Percentiles rank a stretch among this genome's conserved stretches.
Conservation (phyloP, 2,329 filamentous ascomycete species). For the Microdochium bolleyi region DNA sequence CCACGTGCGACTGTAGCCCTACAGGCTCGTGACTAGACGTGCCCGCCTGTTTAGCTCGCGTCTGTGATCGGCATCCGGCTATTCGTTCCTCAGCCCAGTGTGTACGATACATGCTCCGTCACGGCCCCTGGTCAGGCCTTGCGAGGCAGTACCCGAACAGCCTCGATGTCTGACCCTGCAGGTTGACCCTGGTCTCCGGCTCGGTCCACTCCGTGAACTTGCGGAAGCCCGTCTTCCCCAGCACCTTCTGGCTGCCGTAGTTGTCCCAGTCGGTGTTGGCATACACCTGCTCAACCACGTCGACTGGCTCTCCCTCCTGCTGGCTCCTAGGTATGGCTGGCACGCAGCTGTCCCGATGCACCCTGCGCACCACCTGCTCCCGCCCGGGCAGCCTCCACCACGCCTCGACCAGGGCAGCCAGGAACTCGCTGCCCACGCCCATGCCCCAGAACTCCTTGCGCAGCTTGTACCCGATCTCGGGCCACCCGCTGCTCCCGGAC, state of each 20-base stretch:
- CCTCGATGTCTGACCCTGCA: constrained; percentile 11
- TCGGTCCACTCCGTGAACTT: constrained; percentile 15
- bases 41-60: too few relatives aligned
- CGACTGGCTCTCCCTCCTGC: neutral
- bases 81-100: too few relatives aligned
- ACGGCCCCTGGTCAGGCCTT: neutral
- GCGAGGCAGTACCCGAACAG: constrained; percentile 5
- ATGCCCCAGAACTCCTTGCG: constrained; percentile 10
- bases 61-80: too few relatives aligned
- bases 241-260: constrained; percentile 11
- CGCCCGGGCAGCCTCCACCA: constrained; percentile 14
- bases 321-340: too few relatives aligned
- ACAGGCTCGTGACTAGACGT: too few relatives aligned
- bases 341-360: constrained; percentile 3
- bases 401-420: constrained; percentile 9
- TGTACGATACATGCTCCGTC: neutral
- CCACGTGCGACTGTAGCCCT: too few relatives aligned
- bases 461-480: constrained; percentile 16
- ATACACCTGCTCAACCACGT: constrained; percentile 8
- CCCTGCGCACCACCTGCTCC: neutral
- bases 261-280: constrained; percentile 13
- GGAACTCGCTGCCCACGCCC: constrained; percentile 15
- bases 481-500: constrained; percentile 10
- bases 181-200: constrained; percentile 12
- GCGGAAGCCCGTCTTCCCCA: constrained; percentile 16